These are phyloP conservation scores for Colletotrichum lupini DNA, from an alignment of 2,329 filamentous ascomycete species.

Conservation along the genomic window DNA sequence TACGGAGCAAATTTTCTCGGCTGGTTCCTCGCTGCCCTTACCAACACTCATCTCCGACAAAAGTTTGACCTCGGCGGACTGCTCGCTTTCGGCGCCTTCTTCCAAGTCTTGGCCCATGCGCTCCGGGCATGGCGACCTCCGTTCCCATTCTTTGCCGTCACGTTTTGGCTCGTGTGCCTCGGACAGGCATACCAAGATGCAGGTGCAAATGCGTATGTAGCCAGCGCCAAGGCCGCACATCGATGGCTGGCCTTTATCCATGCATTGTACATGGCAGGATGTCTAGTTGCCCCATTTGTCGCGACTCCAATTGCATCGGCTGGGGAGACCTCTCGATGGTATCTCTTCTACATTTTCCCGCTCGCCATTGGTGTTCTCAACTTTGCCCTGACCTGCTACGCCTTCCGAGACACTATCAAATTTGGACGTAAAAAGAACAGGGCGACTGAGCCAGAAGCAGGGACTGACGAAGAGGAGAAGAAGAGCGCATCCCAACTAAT, in stretches of 20 bases:
- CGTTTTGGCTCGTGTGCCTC: slow-evolving; percentile 67
- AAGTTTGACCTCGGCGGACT: slow-evolving; percentile 67
- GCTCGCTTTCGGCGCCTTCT: slow-evolving; percentile 63
- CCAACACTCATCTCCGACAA: slow-evolving; percentile 64
- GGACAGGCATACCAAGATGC: slow-evolving; percentile 74
- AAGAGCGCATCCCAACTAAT: slow-evolving; percentile 55
- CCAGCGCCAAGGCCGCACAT: slow-evolving; percentile 61
- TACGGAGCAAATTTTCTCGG: slow-evolving; percentile 69
- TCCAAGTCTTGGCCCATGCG: slow-evolving; percentile 65
- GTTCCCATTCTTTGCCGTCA: slow-evolving; percentile 66
- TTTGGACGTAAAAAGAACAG: slow-evolving; percentile 37
- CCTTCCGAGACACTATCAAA: slow-evolving; percentile 61
- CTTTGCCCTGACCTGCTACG: slow-evolving; percentile 54
- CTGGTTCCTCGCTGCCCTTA: slow-evolving; percentile 68
- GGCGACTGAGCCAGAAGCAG: slow-evolving; percentile 37
- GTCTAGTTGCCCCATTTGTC: slow-evolving; percentile 66
- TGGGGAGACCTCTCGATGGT: slow-evolving; percentile 55
- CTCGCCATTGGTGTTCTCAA: slow-evolving; percentile 64
- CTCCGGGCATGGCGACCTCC: slow-evolving; percentile 68
- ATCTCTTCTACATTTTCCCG: slow-evolving; percentile 66
- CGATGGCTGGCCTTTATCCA: slow-evolving; percentile 73
- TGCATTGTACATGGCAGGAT: slow-evolving; percentile 69
- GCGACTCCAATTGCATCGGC: slow-evolving; percentile 61
- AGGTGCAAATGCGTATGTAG: slow-evolving; percentile 71
- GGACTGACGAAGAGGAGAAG: background rate